Evolutionary conservation across 75 land plant genomes (phyloP).

Genomic region (Chamaecyparis obtusa): DNA sequence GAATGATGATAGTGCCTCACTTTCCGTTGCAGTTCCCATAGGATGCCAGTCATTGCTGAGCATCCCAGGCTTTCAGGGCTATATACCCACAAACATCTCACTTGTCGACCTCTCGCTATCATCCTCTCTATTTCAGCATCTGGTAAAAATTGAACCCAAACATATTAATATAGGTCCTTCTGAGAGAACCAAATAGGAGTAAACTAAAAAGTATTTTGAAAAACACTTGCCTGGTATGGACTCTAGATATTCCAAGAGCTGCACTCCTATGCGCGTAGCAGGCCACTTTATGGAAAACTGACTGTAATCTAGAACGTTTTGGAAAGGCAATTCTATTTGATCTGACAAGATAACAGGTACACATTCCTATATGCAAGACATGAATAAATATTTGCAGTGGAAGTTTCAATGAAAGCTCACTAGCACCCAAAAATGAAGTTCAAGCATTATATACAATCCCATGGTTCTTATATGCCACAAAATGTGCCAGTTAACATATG

Average conservation of each 20-base stretch:
- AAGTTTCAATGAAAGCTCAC: neutral
- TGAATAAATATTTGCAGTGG: too few species aligned
- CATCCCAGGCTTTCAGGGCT: slow-evolving; percentile 65
- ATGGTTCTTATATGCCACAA: neutral
- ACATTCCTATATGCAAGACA: slow-evolving; percentile 62
- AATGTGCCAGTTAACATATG: neutral
- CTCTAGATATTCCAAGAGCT: slow-evolving; percentile 72
- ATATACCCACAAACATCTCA: slow-evolving; percentile 88
- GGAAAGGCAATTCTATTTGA: slow-evolving; percentile 88
- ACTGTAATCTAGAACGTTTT: slow-evolving; percentile 80
- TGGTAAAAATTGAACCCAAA: slow-evolving; percentile 23
- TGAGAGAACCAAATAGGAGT: neutral
- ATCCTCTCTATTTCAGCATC: slow-evolving; percentile 68
- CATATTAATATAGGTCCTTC: neutral
- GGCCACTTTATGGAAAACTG: slow-evolving; percentile 96
- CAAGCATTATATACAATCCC: neutral
- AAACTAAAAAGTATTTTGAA: neutral
- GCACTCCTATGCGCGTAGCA: slow-evolving; percentile 49
- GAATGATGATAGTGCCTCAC: slow-evolving; percentile 83
- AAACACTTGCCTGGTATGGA: slow-evolving; percentile 69
- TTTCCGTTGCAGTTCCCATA: slow-evolving; percentile 95
- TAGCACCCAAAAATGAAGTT: neutral
- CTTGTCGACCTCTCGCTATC: slow-evolving; percentile 60
- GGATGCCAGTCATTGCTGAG: slow-evolving; percentile 82
- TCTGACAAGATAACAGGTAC: slow-evolving; percentile 93